Evolutionary conservation across 1,284 basidiomycete species (phyloP).

Genomic region (Vanrija humicola): DNA sequence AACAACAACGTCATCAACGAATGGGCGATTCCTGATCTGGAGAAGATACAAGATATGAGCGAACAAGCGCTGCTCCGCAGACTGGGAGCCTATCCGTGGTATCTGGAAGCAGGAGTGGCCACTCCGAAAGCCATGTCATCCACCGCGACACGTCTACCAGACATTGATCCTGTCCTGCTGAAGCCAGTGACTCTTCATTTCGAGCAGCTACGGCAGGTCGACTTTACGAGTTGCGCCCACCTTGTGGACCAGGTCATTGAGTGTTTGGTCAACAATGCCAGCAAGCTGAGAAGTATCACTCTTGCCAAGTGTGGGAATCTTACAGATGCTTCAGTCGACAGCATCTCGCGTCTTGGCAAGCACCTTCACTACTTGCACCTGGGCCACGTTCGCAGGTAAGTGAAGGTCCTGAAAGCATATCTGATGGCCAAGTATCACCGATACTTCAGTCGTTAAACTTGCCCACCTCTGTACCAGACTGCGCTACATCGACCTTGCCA

Average conservation of each 20-base stretch:
- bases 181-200: constrained; percentile 48
- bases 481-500: constrained; percentile 94
- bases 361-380: constrained; percentile 93
- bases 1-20: constrained; percentile 77
- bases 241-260: constrained; percentile 87
- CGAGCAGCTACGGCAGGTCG: constrained; percentile 81
- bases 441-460: constrained; percentile 76
- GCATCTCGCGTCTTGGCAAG: constrained; percentile 81
- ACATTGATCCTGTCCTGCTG: constrained; percentile 4
- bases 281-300: constrained; percentile 86
- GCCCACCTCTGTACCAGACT: constrained; percentile 87
- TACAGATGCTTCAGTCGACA: constrained; percentile 81
- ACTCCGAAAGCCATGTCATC: constrained; percentile 9
- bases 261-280: constrained; percentile 80
- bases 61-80: constrained; percentile 14
- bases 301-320: constrained; percentile 84
- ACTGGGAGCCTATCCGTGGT: constrained; percentile 15
- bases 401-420: background rate
- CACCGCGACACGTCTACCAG: background rate
- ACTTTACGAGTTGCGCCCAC: constrained; percentile 77
- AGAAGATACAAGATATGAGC: constrained; percentile 39
- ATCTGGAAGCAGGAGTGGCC: background rate
- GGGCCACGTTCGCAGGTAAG: constrained; percentile 71
- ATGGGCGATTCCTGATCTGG: constrained; percentile 74
- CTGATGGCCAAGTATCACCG: constrained; percentile 66